Evolutionary conservation across 495 filamentous ascomycete species (phyloP), one percentile per base, ranked within the genome.

Genomic region (Penicillium desertorum): DNA sequence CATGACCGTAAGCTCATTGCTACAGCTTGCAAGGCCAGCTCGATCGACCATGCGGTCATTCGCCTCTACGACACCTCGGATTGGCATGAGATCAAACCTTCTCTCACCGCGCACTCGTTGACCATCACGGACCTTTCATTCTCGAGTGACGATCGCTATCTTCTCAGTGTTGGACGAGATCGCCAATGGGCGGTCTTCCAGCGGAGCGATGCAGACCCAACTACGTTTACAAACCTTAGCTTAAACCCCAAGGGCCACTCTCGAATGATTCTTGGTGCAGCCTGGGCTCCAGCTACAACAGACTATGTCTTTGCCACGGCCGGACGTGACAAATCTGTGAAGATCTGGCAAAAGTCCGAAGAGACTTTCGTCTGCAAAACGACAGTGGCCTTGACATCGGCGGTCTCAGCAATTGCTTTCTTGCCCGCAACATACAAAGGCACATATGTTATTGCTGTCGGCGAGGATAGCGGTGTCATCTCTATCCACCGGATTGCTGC

Each of bases 11-110:
- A 65, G 2, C 62, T 96, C 22, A 81, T 99, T 34, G 94, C 95
- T 17, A 96, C 91, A n/a, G 91, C 93, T 2, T 98, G 93, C 75
- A 89, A 88, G 67, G 95, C 95, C 17, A 92, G 86, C 71, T 94
- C 91, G 14, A 74, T 92, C 48, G 92, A 96, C 62, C 95, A 99
- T 65, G 94, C 94, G 39, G 92, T 97, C 44, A 90, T 99, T 58
- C 86, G 94, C 19, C 66, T 99, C 1, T 97, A 95, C 65, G 89
- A 93, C 63, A 92, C 91, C 20, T 81, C 79, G 25, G 79, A 81
- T 58, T 98, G 93, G 93, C 87, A 88, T 22, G 92, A 98, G 73
- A 74, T 96, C 43, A 89, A 85, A 62, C 93, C 94, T 6, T 80
- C 92, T 4, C 76, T 98, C 17, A 76, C 79, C 20, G 87, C 87